Evolutionary conservation across 495 filamentous ascomycete species (phyloP).

Genomic region (Penicillium manginii): DNA sequence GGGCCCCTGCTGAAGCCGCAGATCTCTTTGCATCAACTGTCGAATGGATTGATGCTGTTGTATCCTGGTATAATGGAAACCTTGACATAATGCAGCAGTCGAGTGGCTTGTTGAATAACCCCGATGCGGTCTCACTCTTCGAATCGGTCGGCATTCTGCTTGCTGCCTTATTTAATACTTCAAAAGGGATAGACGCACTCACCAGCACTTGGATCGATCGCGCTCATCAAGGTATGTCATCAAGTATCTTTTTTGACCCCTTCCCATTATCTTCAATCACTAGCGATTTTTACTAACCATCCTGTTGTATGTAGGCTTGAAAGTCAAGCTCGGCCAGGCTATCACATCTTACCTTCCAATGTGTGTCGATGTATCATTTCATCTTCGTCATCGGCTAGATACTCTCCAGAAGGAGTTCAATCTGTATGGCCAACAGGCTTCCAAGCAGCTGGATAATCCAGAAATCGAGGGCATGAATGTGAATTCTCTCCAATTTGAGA

Average conservation of each 20-base stretch:
- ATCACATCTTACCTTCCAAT: constrained; percentile 47
- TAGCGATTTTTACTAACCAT: neutral
- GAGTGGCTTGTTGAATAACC: constrained; percentile 40
- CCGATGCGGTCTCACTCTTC: constrained; percentile 48
- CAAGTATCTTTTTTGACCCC: neutral
- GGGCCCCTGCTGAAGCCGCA: constrained; percentile 36
- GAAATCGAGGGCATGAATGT: constrained; percentile 48
- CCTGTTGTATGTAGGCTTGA: constrained; percentile 31
- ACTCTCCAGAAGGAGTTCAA: constrained; percentile 50
- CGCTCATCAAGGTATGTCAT: constrained; percentile 32
- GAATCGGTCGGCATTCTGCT: constrained; percentile 50
- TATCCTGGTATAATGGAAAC: constrained; percentile 39
- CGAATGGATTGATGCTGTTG: constrained; percentile 48
- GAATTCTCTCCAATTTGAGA: constrained; percentile 53
- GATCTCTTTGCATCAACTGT: constrained; percentile 38
- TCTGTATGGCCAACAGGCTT: constrained; percentile 40
- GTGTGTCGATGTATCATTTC: constrained; percentile 45
- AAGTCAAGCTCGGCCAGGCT: constrained; percentile 44
- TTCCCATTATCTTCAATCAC: too few species aligned
- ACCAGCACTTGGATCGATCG: constrained; percentile 33
- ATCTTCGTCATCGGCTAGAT: constrained; percentile 46
- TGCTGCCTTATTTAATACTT: constrained; percentile 44
- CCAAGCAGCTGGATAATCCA: constrained; percentile 41
- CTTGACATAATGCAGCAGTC: constrained; percentile 32
- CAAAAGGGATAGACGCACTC: constrained; percentile 43